Conservation (phyloP, 805 yeast species). For the Zygotorulaspora danielsina region DNA sequence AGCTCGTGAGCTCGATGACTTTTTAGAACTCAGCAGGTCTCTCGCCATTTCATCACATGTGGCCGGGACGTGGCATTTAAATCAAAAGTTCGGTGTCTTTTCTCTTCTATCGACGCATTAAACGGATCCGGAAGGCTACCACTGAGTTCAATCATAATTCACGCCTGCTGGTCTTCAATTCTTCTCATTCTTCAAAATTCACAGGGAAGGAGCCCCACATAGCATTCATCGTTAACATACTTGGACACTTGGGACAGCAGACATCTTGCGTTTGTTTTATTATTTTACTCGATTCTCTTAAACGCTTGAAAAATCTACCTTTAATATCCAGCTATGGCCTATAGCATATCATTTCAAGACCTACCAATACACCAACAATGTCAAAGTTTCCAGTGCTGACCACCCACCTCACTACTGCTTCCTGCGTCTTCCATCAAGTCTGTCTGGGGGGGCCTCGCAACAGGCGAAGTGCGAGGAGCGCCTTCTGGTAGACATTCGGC, state of each 20-base stretch:
- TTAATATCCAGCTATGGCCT: not conserved
- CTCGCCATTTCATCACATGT: no score
- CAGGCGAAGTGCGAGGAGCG: no score
- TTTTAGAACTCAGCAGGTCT: no score
- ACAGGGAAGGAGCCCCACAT: no score
- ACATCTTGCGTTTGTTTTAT: constrained; percentile 45
- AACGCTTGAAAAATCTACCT: not conserved
- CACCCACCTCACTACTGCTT: not conserved
- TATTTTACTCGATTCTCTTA: constrained; percentile 15
- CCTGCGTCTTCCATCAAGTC: constrained; percentile 3
- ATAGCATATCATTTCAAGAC: not conserved
- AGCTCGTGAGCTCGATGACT: no score
- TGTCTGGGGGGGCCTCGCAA: no score
- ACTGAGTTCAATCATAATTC: no score
- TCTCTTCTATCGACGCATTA: no score
- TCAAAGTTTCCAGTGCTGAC: not conserved
- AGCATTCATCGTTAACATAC: constrained; percentile 49
- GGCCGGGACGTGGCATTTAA: no score
- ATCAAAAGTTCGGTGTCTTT: no score
- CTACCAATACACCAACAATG: constrained; percentile 1
- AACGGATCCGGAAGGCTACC: no score
- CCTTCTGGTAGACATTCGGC: no score
- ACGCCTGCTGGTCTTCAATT: not conserved
- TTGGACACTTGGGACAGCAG: constrained; percentile 83
- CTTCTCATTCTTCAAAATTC: not conserved